phyloP scores from a whole-genome alignment of 1,284 basidiomycete species.

The Trichosporon coremiiforme region DNA sequence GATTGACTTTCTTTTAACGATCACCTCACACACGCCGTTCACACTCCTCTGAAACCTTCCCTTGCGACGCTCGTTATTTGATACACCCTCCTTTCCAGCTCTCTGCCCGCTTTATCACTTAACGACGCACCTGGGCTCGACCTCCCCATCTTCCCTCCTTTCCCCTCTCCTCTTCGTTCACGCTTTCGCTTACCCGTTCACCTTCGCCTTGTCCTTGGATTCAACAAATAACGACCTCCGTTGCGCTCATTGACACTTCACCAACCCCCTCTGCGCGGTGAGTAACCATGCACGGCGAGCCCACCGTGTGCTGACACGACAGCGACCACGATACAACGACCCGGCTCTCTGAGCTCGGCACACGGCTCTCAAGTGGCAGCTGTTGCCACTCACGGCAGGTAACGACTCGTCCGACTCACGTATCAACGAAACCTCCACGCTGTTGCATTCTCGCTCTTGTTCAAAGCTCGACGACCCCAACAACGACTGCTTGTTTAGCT shows the following conservation, averaged over 20 bases:
- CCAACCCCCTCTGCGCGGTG: constrained; percentile 1
- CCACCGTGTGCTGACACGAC: neutral
- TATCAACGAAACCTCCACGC: neutral
- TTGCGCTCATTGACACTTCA: constrained; percentile 12
- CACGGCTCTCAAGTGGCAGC: neutral
- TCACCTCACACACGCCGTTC: neutral
- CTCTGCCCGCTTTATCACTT: neutral
- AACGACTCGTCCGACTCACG: neutral
- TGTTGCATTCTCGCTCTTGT: neutral
- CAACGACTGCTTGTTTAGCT: neutral
- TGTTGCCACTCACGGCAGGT: constrained; percentile 7
- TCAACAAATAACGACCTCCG: constrained; percentile 19
- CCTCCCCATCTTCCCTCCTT: neutral
- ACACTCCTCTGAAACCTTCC: constrained; percentile 5
- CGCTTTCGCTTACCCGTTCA: neutral
- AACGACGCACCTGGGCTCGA: neutral
- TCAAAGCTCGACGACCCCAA: neutral
- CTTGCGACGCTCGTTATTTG: constrained; percentile 9
- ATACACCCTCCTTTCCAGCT: constrained; percentile 16
- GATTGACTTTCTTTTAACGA: constrained; percentile 18
- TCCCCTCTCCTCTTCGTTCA: constrained; percentile 11
- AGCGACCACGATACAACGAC: constrained; percentile 9
- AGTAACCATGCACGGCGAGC: neutral
- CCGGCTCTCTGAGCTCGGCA: neutral
- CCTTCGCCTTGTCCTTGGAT: constrained; percentile 2